Conservation (phyloP, 1,284 basidiomycete genomes). For the Melampsora americana region DNA sequence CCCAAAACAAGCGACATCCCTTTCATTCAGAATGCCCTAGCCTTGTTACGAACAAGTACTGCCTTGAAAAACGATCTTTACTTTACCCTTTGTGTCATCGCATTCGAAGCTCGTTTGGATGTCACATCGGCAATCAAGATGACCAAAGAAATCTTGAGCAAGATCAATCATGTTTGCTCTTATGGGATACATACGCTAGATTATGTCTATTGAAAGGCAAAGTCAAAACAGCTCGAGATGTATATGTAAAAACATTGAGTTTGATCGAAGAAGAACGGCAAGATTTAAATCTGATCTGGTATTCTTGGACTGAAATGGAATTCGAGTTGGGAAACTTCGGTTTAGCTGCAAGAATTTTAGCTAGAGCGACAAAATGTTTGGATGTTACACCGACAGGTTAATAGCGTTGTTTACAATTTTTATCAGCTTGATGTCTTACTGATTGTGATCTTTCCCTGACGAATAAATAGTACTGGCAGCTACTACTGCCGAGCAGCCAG, state of each 20-base stretch:
- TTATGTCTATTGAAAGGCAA: constrained; percentile 72
- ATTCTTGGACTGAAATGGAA: constrained; percentile 85
- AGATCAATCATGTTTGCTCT: constrained; percentile 65
- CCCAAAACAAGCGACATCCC: constrained; percentile 45
- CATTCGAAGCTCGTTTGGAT: constrained; percentile 65
- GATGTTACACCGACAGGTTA: constrained; percentile 32
- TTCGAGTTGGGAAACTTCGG: constrained; percentile 65
- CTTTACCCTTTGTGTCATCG: constrained; percentile 54
- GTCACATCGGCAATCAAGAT: constrained; percentile 66
- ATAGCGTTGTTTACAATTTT: neutral
- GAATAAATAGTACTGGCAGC: constrained; percentile 15
- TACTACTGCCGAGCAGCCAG: constrained; percentile 17
- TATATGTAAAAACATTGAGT: constrained; percentile 61
- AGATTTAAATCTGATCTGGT: constrained; percentile 62
- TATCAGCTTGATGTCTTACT: neutral
- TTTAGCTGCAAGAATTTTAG: constrained; percentile 48
- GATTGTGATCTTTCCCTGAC: neutral
- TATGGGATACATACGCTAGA: constrained; percentile 78
- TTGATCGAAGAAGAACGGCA: constrained; percentile 45
- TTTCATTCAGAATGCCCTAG: constrained; percentile 51
- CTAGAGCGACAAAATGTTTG: constrained; percentile 26
- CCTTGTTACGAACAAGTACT: constrained; percentile 51
- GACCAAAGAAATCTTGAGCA: constrained; percentile 68
- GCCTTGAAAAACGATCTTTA: constrained; percentile 53
- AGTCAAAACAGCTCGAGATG: constrained; percentile 70